Base-by-base conservation (phyloP, 495 filamentous ascomycete species). In the Penicillium atrosanguineum region DNA sequence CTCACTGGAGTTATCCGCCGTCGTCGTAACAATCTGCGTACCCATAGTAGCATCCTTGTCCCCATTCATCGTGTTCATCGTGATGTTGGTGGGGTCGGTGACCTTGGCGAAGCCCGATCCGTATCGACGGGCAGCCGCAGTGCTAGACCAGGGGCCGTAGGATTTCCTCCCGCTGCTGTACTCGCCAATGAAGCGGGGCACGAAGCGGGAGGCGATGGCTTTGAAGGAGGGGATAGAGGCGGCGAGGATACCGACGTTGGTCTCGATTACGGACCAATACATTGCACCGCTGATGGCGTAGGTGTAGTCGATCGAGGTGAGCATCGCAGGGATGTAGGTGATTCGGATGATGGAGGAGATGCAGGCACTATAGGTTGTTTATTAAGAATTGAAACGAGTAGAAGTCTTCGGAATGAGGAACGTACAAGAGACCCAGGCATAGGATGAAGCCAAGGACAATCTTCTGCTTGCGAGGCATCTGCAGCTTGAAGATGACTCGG, bases 231-330 rank as follows among this genome's bases (percentile, higher is more conserved):
- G 72, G 25, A 76, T 74, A 26, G 69, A 76, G 31, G 68, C 58
- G 21, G 68, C 66, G 42, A 76, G 59, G 45, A 76, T 71, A 40
- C 68, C 72, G 49, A 76, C 53, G 62, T 76, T 73, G 58, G 69
- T 71, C 41, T 76, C 72, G 48, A 76, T 70, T 18, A 69, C 67
- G 26, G 72, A 76, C 72, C 72, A 76, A 56, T 73, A 73, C 71
- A 74, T 74, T 36, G 71, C 68, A 38, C 64, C 70, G 53, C 62
- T 69, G 53, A 71, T 71, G 28, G 63, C 72, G 56, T 69, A 72
- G 34, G 71, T 74, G 20, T 58, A 54, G 47, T 75, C 72, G 5
- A 57, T 16, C 6, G 68, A 68, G 19, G 48, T 59, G 41, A 71
- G 65, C 71, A 76, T 72, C 44, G 56, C 15, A 25, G 71, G 70